Percentiles rank a stretch among this genome's conserved stretches.
These are phyloP conservation scores for Alternaria solani DNA, from an alignment of 2,329 filamentous ascomycete species.

Conservation along the genomic window DNA sequence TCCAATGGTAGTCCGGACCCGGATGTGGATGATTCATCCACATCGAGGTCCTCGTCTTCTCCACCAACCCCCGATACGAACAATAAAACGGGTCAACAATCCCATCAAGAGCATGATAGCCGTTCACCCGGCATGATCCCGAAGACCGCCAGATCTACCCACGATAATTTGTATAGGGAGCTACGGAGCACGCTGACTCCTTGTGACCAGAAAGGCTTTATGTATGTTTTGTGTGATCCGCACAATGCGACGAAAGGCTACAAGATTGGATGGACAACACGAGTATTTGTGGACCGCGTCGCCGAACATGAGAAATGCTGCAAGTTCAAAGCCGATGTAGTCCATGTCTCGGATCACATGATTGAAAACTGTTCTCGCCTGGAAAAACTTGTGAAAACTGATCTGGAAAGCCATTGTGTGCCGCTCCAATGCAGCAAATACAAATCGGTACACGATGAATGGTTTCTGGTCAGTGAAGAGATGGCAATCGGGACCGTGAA, in stretches of 20 bases:
- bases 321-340: background rate
- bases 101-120: background rate
- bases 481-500: slow-evolving; percentile 14
- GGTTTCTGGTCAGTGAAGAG: slow-evolving; percentile 12
- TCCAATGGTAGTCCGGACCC: background rate
- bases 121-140: background rate
- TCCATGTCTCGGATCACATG: background rate
- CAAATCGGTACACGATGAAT: slow-evolving; percentile 18
- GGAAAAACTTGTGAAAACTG: slow-evolving; percentile 14
- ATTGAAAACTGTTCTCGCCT: slow-evolving; percentile 4
- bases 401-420: background rate
- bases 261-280: slow-evolving; percentile 21
- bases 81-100: background rate
- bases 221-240: slow-evolving; percentile 17
- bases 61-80: background rate
- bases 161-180: slow-evolving; percentile 3
- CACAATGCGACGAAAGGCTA: background rate
- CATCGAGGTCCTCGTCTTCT: background rate
- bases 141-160: background rate
- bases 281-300: slow-evolving; percentile 1
- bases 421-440: slow-evolving; percentile 3
- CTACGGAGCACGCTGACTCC: background rate
- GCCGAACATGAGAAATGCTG: slow-evolving; percentile 11
- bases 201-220: slow-evolving; percentile 2
- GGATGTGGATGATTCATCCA: background rate